phyloP scores from a whole-genome alignment of 1,284 basidiomycete species.

The Rhodotorula sp. region DNA sequence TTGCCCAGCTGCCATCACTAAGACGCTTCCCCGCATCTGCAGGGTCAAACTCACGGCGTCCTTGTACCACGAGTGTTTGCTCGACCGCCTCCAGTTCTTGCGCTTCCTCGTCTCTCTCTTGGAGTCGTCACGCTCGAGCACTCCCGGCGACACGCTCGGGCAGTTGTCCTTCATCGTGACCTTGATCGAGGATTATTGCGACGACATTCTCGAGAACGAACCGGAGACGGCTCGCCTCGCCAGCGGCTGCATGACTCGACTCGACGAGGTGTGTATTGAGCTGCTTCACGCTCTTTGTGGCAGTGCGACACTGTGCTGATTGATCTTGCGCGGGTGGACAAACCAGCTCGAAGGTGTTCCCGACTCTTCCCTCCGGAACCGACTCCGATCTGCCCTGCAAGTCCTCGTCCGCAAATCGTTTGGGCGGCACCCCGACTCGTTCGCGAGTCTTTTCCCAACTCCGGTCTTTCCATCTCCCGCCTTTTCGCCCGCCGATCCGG shows the following conservation, averaged over 20 bases:
- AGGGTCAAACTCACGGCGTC: conserved; percentile 73
- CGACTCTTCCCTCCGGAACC: not conserved
- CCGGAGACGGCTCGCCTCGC: conserved; percentile 3
- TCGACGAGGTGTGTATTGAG: conserved; percentile 62
- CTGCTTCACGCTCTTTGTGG: not conserved
- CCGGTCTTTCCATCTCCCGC: conserved; percentile 5
- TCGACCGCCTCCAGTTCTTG: conserved; percentile 77
- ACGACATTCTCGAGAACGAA: conserved; percentile 61
- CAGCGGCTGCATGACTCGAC: conserved; percentile 61
- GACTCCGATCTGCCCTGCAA: not conserved
- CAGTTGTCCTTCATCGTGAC: conserved; percentile 78
- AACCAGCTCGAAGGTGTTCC: not conserved
- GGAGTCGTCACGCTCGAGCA: conserved; percentile 56
- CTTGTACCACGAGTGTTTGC: conserved; percentile 75
- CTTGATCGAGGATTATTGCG: conserved; percentile 74
- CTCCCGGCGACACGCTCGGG: conserved; percentile 63
- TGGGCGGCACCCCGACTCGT: conserved; percentile 33
- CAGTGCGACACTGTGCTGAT: not conserved
- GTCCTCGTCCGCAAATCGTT: conserved; percentile 31
- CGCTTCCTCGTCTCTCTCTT: conserved; percentile 82
- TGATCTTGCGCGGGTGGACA: not conserved
- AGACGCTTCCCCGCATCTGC: not conserved
- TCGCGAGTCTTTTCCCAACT: conserved; percentile 20
- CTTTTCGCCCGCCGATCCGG: not conserved
- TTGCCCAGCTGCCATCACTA: not conserved